Evolutionary conservation across 148 eudicot species (phyloP), one percentile per base, ranked within the genome.

Genomic region (Rheum nobile): DNA sequence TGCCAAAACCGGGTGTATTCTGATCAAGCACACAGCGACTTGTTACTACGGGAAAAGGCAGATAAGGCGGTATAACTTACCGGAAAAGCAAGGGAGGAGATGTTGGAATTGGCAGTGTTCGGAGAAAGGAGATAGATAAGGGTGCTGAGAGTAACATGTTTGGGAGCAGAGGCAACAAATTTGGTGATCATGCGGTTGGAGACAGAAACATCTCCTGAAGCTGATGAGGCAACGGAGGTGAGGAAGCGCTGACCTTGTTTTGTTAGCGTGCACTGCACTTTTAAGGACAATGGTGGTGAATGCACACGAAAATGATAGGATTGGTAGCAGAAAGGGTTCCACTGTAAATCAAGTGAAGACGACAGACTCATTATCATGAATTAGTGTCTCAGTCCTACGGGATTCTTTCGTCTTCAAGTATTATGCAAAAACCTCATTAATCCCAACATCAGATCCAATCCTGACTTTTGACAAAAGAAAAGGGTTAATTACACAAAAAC

Each of bases 101-200:
- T 83, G 37, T 78, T 88, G 42, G 84, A 83, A 54, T 70, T 78
- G 78, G 84, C 8, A 42, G 81, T 54, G 67, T 74, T 67, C 37
- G 91, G 83, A n/a, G 90, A 85, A 67, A 90, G 85, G 72, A 93
- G 85, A 79, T 93, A 86, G 65, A 83, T 81, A 34, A 93, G 93
- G 47, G 91, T 80, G 48, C 79, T 80, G 32, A 93, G 78, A 78
- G 89, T 79, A 17, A 91, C 88, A 16, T 86, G 77, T 77, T 90
- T 88, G 42, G 98, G 79, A 0, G 96, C 85, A 14, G 90, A 90
- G 2, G 76, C 54, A 0, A 87, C 84, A 71, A 93, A 93, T 78
- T 87, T 93, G 69, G 77, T 80, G 46, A 93, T 86, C 71, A 85
- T 77, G 65, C 78, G 85, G 41, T 75, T 75, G 57, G 84, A 46